Base-by-base conservation (phyloP, 176 grass and related monocot genomes). In the Guadua angustifolia region DNA sequence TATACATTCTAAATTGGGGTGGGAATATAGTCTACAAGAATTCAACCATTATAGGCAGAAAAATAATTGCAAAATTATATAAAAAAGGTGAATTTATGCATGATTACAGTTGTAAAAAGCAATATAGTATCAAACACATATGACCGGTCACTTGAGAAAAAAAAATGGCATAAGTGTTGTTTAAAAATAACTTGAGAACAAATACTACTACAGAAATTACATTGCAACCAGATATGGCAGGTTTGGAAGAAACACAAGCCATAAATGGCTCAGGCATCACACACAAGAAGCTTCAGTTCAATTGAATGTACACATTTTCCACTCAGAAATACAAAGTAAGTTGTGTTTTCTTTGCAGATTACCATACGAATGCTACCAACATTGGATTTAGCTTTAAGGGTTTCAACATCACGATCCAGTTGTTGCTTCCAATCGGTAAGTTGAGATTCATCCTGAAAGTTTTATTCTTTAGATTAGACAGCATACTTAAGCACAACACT, bases 311-410 rank as follows among this genome's bases (percentile, higher is more conserved):
- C 2, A 66, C 24, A 56, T 21, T 75, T 35, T 47, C 67, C 4
- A 45, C 3, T 71, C 4, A 4, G 29, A 68, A 62, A 73, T 50
- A 53, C 42, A 9, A 79, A 19, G 59, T 67, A 81, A 68, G 16
- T 47, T 50, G 36, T 33, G 21, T 65, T 49, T 43, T 56, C 17
- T 35, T 47, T 11, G 36, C 61, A 68, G 88, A 93, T 92, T 90
- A 99, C 96, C 69, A 46, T 71, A 45, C 89, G 93, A 85, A 99
- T 92, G 78, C 84, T 94, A 66, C 82, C 73, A 78, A 95, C 79
- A 66, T 99, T 99, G 44, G 96, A 93, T 90, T 99, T 99, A 25
- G 93, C 96, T 84, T 99, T 99, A 87, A 99, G 93, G 66, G 93
- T 95, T 93, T 99, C 96, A 78, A 99, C 87, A 81, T 99, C 96